These are phyloP conservation scores for Colletotrichum sp. DNA, from an alignment of 2,329 filamentous ascomycete species.

Conservation along the genomic window DNA sequence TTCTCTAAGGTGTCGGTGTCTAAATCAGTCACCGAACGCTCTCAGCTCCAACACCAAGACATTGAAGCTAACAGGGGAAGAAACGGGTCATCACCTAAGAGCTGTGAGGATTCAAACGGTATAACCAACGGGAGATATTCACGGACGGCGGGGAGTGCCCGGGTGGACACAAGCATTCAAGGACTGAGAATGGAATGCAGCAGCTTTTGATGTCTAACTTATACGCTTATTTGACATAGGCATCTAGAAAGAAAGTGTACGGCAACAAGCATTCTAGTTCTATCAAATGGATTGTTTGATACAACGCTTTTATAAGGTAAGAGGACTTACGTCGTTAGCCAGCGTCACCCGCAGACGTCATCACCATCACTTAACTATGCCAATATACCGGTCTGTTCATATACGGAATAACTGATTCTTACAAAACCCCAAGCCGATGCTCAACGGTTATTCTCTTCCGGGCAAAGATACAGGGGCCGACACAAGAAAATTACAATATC, in stretches of 20 bases:
- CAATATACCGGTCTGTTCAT: not conserved
- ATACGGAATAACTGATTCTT: not conserved
- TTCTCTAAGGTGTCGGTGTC: not conserved
- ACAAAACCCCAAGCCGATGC: not conserved
- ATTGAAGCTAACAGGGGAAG: not conserved
- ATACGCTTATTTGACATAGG: not conserved
- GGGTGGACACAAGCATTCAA: not conserved
- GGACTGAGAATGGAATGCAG: not conserved
- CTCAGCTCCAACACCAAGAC: not conserved
- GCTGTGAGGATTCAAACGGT: not conserved
- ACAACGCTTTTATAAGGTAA: not conserved
- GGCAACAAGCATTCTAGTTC: no score
- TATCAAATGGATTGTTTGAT: not conserved
- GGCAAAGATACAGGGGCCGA: not conserved
- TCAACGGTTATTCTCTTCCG: not conserved
- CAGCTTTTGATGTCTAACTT: not conserved
- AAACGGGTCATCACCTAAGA: not conserved
- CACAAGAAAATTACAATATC: not conserved
- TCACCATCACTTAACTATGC: not conserved
- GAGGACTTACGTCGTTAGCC: not conserved
- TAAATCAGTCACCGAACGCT: not conserved
- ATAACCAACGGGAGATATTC: not conserved
- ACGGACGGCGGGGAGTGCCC: not conserved
- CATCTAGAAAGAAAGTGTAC: no score
- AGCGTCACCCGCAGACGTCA: not conserved